These are phyloP conservation scores for Fusarium dimerum DNA, from an alignment of 2,329 filamentous ascomycete species.

Conservation along the genomic window DNA sequence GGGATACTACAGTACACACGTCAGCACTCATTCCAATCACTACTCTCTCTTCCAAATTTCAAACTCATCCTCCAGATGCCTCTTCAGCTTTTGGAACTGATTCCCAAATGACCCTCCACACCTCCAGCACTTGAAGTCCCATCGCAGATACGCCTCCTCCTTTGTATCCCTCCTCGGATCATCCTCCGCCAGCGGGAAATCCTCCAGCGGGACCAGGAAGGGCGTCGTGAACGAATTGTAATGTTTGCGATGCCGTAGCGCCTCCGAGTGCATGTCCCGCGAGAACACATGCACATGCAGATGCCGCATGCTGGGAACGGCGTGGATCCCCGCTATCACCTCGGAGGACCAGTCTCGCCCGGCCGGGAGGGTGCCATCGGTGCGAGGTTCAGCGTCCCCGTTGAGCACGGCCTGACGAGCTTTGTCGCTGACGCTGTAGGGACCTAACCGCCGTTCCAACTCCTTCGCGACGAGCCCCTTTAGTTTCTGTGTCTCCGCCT, in stretches of 20 bases:
- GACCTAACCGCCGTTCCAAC: slow-evolving; percentile 68
- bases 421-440: slow-evolving; percentile 62
- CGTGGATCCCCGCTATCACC: slow-evolving; percentile 78
- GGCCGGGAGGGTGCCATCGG: slow-evolving; percentile 52
- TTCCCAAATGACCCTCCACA: slow-evolving; percentile 75
- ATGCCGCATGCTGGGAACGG: slow-evolving; percentile 88
- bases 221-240: slow-evolving; percentile 89
- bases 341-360: slow-evolving; percentile 80
- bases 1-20: neutral
- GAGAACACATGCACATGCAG: slow-evolving; percentile 88
- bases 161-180: slow-evolving; percentile 63
- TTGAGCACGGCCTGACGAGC: slow-evolving; percentile 68
- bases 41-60: slow-evolving; percentile 70
- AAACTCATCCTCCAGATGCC: slow-evolving; percentile 75
- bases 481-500: slow-evolving; percentile 61
- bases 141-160: slow-evolving; percentile 59
- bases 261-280: slow-evolving; percentile 72
- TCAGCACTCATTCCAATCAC: slow-evolving; percentile 16
- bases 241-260: slow-evolving; percentile 79
- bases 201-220: slow-evolving; percentile 77
- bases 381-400: slow-evolving; percentile 42
- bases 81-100: slow-evolving; percentile 72
- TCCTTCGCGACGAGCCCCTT: slow-evolving; percentile 70
- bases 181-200: slow-evolving; percentile 72
- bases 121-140: slow-evolving; percentile 79